Conservation (phyloP, 1,139 yeast genomes). For the Suhomyces bokatorum region DNA sequence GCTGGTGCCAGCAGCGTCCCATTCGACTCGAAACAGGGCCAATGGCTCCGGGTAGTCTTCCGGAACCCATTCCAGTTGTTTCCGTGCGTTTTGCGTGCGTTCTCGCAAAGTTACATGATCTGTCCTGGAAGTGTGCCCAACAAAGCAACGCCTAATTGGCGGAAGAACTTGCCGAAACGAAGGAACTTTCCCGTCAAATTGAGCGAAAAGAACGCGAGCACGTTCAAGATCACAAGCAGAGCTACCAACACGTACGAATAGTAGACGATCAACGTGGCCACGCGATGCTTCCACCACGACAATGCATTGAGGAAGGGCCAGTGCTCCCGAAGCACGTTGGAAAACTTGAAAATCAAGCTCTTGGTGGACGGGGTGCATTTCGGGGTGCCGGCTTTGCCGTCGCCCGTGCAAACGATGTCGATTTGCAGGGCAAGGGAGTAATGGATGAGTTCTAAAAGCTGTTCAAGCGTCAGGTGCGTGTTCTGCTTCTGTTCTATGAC, state of each 20-base stretch:
- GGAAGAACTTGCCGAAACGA: conserved; percentile 1
- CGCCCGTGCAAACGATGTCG: background rate
- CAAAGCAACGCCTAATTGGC: background rate
- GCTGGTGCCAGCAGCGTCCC: background rate
- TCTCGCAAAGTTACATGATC: background rate
- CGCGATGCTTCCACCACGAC: conserved; percentile 14
- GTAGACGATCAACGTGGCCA: conserved; percentile 28
- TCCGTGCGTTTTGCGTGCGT: too few relatives aligned
- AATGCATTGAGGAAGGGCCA: conserved; percentile 15
- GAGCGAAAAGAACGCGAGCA: conserved; percentile 16
- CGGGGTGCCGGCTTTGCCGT: background rate
- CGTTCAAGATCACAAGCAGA: conserved; percentile 32
- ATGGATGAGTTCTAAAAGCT: background rate
- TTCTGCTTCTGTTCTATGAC: conserved; percentile 6
- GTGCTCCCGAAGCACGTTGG: conserved; percentile 21
- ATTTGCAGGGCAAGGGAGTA: conserved; percentile 4
- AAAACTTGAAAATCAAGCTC: conserved; percentile 33
- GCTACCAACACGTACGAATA: conserved; percentile 32
- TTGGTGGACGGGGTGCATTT: conserved; percentile 8
- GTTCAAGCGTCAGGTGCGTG: background rate
- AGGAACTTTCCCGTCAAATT: conserved; percentile 11
- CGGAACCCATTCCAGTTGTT: background rate
- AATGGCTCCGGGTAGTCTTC: background rate
- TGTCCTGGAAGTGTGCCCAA: conserved; percentile 2
- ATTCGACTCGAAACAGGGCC: background rate